phyloP scores from a whole-genome alignment of 2,329 filamentous ascomycete genomes.

The Alternaria conjuncta region DNA sequence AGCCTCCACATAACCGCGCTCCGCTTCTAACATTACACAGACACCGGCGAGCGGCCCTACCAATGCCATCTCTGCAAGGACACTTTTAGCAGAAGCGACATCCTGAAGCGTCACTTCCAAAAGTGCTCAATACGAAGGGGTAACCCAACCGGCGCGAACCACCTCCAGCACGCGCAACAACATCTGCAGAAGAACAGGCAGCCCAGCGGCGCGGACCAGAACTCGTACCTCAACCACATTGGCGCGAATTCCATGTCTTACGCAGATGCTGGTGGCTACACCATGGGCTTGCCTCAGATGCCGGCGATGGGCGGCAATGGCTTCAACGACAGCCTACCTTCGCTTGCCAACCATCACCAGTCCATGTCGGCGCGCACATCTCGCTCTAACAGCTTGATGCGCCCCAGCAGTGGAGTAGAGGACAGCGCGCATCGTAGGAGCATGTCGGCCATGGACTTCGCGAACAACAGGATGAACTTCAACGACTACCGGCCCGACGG shows the following conservation, averaged over 20 bases:
- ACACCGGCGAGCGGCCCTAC: conserved; percentile 97
- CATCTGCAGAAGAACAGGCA: conserved; percentile 75
- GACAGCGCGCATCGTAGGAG: conserved; percentile 43
- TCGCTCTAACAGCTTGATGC: conserved; percentile 57
- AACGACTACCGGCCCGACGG: conserved; percentile 46
- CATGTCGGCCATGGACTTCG: conserved; percentile 46
- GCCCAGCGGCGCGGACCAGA: conserved; percentile 42
- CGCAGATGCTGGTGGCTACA: conserved; percentile 37
- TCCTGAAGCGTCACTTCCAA: conserved; percentile 98
- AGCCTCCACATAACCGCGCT: not conserved
- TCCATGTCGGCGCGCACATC: conserved; percentile 57
- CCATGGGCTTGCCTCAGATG: conserved; percentile 46
- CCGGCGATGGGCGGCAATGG: conserved; percentile 39
- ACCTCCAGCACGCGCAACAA: conserved; percentile 89
- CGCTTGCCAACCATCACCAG: conserved; percentile 48
- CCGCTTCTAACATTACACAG: conserved; percentile 59
- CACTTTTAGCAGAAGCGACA: conserved; percentile 97
- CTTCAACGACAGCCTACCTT: conserved; percentile 47
- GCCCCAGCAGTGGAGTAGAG: conserved; percentile 46
- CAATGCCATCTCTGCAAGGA: conserved; percentile 98
- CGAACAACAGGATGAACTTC: conserved; percentile 42
- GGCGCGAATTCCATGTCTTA: conserved; percentile 43
- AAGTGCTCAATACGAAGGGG: conserved; percentile 97
- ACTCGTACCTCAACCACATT: conserved; percentile 46
- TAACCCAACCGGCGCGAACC: conserved; percentile 92